Evolutionary conservation across 352 stramenopile genomes (phyloP), one percentile per base, ranked within the genome.

Genomic region (Aphanomyces stellatus): DNA sequence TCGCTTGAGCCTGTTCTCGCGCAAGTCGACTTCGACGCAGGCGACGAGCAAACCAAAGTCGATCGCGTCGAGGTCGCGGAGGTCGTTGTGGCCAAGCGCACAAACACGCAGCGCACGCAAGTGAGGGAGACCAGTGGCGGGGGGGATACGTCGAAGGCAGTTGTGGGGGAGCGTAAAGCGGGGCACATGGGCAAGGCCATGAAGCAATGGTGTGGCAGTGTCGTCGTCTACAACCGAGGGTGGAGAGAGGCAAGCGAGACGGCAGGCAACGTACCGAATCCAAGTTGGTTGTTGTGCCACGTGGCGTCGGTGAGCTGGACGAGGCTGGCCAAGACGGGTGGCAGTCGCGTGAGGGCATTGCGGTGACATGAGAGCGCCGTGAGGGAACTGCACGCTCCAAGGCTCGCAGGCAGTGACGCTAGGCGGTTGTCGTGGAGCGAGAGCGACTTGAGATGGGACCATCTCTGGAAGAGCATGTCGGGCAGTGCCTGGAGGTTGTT

Each of bases 221-320:
- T n/a, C n/a, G n/a, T n/a, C n/a, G n/a, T n/a, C n/a, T n/a, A n/a
- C n/a, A n/a, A n/a, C n/a, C n/a, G n/a, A n/a, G n/a, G n/a, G n/a
- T n/a, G n/a, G n/a, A n/a, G n/a, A n/a, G n/a, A n/a, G n/a, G n/a
- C n/a, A n/a, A n/a, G n/a, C n/a, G n/a, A n/a, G n/a, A n/a, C n/a
- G n/a, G n/a, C n/a, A n/a, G n/a, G n/a, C n/a, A n/a, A n/a, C n/a
- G n/a, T n/a, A n/a, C n/a, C n/a, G n/a, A n/a, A n/a, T n/a, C 24
- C 33, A n/a, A 64, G 35, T 19, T 64, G 17, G 28, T 64, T 64
- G 55, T 64, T 25, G 37, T 64, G 55, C 35, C 35, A 64, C 5
- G 55, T 51, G 6, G 25, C 35, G 10, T 51, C 34, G 3, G 7
- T 33, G 8, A 64, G 55, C 15, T 43, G n/a, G 25, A 35, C 35